Percentiles rank a stretch among this genome's conserved stretches.
Conservation (phyloP, 2,329 filamentous ascomycete species). For the Hymenoscyphus fraxineus region DNA sequence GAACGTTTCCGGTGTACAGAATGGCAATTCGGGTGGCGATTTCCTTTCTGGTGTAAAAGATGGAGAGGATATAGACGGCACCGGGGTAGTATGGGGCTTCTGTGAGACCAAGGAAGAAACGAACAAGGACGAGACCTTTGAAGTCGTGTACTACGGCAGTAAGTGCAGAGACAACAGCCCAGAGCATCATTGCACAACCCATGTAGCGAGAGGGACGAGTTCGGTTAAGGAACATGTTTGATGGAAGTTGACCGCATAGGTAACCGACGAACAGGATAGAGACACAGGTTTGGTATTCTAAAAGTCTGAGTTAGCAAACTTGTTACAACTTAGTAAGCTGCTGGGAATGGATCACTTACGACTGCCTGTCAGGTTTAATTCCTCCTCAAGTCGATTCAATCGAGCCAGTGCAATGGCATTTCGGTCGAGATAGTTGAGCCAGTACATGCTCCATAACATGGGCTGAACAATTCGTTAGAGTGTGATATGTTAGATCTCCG, state of each 20-base stretch:
- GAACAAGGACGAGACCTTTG: conserved; percentile 26
- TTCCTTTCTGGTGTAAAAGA: conserved; percentile 46
- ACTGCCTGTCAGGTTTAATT: conserved; percentile 38
- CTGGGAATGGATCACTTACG: conserved; percentile 33
- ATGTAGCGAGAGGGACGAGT: conserved; percentile 29
- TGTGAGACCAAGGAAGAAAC: conserved; percentile 51
- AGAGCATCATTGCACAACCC: conserved; percentile 37
- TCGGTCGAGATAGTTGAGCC: conserved; percentile 38
- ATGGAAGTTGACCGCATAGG: conserved; percentile 36
- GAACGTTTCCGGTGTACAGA: conserved; percentile 38
- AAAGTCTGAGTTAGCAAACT: not conserved
- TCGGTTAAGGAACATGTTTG: conserved; percentile 39
- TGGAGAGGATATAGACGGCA: conserved; percentile 43
- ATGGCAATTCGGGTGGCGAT: conserved; percentile 35
- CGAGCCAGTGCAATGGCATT: conserved; percentile 28
- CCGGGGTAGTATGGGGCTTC: conserved; percentile 42
- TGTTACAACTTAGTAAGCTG: not conserved
- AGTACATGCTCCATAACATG: conserved; percentile 41
- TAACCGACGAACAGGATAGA: conserved; percentile 29
- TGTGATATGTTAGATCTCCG: not conserved
- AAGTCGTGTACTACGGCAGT: conserved; percentile 40
- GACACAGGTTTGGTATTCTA: conserved; percentile 7
- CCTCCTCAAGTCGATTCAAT: conserved; percentile 23
- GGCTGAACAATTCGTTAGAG: conserved; percentile 24
- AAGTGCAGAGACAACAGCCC: conserved; percentile 40